Evolutionary conservation across 441 rosid species (phyloP).

Genomic region (Raphanus hybrid): DNA sequence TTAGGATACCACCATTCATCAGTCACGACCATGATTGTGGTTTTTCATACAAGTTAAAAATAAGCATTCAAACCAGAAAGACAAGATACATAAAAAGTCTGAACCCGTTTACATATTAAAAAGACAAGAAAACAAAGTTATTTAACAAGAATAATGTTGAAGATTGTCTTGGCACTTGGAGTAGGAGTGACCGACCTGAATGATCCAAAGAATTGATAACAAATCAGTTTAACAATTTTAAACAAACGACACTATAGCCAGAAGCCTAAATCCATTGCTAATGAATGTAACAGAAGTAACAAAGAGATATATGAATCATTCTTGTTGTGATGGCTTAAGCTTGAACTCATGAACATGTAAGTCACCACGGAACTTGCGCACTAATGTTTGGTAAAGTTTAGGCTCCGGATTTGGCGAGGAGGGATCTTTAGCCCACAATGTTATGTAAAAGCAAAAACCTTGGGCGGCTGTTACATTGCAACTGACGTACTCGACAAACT

Average conservation of each 20-base stretch:
- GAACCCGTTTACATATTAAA: background rate
- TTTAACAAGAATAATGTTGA: background rate
- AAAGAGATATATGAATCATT: background rate
- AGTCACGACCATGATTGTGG: too few relatives aligned
- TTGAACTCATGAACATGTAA: background rate
- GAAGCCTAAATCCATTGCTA: too few relatives aligned
- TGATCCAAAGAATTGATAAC: background rate
- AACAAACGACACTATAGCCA: too few relatives aligned
- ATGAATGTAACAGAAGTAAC: too few relatives aligned
- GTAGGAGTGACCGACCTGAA: background rate
- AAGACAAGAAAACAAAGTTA: background rate
- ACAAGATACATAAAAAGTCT: background rate
- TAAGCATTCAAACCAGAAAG: background rate
- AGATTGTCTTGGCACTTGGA: background rate
- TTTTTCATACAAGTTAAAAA: background rate
- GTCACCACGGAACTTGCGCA: background rate
- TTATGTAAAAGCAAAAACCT: background rate
- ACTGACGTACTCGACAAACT: background rate
- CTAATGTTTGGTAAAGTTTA: constrained; percentile 1
- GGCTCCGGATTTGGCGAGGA: background rate
- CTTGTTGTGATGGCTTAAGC: background rate
- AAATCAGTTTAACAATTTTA: too few relatives aligned
- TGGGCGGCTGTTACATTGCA: background rate
- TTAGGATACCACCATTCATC: too few relatives aligned
- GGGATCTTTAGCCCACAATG: background rate